A percentile compares a stretch with the other conserved stretches of the same genome.
These are phyloP conservation scores for Sporothrix phasma DNA, from an alignment of 2,329 filamentous ascomycete species.

Conservation along the genomic window DNA sequence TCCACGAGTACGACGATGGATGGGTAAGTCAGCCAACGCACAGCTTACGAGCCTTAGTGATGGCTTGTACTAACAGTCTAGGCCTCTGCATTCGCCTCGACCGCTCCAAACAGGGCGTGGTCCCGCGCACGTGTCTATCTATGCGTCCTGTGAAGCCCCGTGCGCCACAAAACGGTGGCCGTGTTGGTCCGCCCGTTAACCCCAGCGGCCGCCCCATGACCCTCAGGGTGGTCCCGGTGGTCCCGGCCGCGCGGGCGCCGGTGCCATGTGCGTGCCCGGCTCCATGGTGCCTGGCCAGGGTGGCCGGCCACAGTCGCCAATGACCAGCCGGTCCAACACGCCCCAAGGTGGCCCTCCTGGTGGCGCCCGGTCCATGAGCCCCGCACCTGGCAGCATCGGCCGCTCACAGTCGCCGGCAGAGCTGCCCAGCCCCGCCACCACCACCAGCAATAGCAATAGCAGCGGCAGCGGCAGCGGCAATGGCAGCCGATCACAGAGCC, in stretches of 20 bases:
- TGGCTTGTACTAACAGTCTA: slow-evolving; percentile 45
- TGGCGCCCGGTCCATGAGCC: slow-evolving; percentile 27
- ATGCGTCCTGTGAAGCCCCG: slow-evolving; percentile 85
- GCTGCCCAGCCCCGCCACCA: slow-evolving; percentile 23
- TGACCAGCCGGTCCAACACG: slow-evolving; percentile 19
- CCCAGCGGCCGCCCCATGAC: slow-evolving; percentile 27
- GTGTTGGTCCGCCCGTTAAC: slow-evolving; percentile 21
- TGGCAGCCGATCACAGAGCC: slow-evolving; percentile 39
- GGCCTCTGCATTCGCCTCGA: slow-evolving; percentile 88
- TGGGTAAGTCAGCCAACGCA: slow-evolving; percentile 57
- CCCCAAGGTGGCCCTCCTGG: slow-evolving; percentile 24
- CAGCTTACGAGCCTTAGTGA: no score
- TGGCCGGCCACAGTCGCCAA: slow-evolving; percentile 14
- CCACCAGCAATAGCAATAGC: no score
- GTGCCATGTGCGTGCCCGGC: neutral
- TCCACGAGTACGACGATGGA: slow-evolving; percentile 96
- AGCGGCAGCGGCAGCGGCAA: slow-evolving; percentile 34
- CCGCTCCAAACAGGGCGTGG: slow-evolving; percentile 84
- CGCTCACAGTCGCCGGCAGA: neutral
- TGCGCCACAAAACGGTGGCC: slow-evolving; percentile 36
- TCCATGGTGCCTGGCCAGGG: neutral
- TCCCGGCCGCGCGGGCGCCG: slow-evolving; percentile 14
- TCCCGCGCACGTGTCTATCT: slow-evolving; percentile 86
- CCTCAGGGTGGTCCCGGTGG: slow-evolving; percentile 28
- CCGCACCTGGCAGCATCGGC: slow-evolving; percentile 13